These are phyloP conservation scores for Lachnellula hyalina DNA, from an alignment of 2,329 filamentous ascomycete species.

Conservation along the genomic window DNA sequence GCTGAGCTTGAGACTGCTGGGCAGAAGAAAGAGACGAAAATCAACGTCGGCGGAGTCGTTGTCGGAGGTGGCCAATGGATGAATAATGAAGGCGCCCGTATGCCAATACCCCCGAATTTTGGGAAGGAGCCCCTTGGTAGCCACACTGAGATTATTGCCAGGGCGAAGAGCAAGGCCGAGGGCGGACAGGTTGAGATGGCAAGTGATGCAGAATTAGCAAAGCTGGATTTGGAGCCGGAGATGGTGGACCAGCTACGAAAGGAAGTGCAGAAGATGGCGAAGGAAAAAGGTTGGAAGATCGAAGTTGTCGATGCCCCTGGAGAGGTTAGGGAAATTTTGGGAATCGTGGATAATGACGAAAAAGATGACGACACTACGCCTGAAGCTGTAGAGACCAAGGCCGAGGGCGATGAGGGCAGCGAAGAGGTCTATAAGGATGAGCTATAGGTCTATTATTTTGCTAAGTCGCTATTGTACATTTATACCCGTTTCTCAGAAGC, in stretches of 20 bases:
- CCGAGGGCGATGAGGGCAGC: slow-evolving; percentile 37
- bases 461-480: not conserved
- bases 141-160: slow-evolving; percentile 21
- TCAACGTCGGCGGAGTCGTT: slow-evolving; percentile 26
- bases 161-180: slow-evolving; percentile 25
- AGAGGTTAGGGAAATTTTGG: slow-evolving; percentile 58
- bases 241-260: slow-evolving; percentile 65
- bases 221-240: slow-evolving; percentile 51
- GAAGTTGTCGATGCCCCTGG: slow-evolving; percentile 68
- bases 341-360: slow-evolving; percentile 58
- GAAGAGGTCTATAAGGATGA: slow-evolving; percentile 51
- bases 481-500: not conserved
- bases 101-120: slow-evolving; percentile 35
- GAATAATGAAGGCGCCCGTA: slow-evolving; percentile 25
- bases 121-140: slow-evolving; percentile 52
- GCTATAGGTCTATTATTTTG: slow-evolving; percentile 32
- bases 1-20: slow-evolving; percentile 30
- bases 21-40: slow-evolving; percentile 32
- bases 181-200: slow-evolving; percentile 35
- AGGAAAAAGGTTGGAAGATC: slow-evolving; percentile 71
- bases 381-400: slow-evolving; percentile 33
- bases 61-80: slow-evolving; percentile 28
- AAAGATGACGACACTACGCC: slow-evolving; percentile 39
- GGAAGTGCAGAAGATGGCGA: slow-evolving; percentile 63
- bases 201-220: slow-evolving; percentile 61